Evolutionary conservation across 257 asterid genomes (phyloP).

Genomic region (Scutellaria galericulata): DNA sequence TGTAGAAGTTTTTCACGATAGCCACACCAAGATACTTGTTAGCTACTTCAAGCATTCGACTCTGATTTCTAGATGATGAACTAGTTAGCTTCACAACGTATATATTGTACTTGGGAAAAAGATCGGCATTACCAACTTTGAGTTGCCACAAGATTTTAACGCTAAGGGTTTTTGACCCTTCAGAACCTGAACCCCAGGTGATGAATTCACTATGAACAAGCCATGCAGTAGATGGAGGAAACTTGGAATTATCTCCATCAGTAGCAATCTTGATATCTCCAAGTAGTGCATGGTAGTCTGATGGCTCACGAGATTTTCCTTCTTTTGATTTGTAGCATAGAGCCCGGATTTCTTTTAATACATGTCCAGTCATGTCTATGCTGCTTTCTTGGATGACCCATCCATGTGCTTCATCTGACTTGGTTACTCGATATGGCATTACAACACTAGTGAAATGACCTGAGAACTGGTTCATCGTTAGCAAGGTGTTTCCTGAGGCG

Average conservation of each 20-base stretch:
- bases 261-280: constrained; percentile 62
- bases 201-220: constrained; percentile 47
- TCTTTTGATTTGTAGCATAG: constrained; percentile 63
- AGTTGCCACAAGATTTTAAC: constrained; percentile 70
- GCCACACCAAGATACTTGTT: constrained; percentile 72
- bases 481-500: constrained; percentile 58
- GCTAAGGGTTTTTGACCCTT: constrained; percentile 59
- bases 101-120: constrained; percentile 55
- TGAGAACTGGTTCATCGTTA: constrained; percentile 63
- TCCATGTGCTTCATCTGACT: constrained; percentile 45
- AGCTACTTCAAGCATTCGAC: constrained; percentile 22
- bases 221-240: constrained; percentile 77
- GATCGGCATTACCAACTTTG: constrained; percentile 43
- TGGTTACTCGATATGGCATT: constrained; percentile 62
- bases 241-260: constrained; percentile 31
- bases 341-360: constrained; percentile 61
- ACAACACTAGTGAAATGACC: constrained; percentile 51
- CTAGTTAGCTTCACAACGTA: constrained; percentile 51
- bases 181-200: constrained; percentile 51
- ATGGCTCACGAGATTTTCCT: constrained; percentile 35
- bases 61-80: constrained; percentile 19
- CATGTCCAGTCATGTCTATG: constrained; percentile 60
- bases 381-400: constrained; percentile 74
- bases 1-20: constrained; percentile 58
- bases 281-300: constrained; percentile 68